These are phyloP conservation scores for Calocybe cyanea DNA, from an alignment of 768 basidiomycete species.

Conservation along the genomic window DNA sequence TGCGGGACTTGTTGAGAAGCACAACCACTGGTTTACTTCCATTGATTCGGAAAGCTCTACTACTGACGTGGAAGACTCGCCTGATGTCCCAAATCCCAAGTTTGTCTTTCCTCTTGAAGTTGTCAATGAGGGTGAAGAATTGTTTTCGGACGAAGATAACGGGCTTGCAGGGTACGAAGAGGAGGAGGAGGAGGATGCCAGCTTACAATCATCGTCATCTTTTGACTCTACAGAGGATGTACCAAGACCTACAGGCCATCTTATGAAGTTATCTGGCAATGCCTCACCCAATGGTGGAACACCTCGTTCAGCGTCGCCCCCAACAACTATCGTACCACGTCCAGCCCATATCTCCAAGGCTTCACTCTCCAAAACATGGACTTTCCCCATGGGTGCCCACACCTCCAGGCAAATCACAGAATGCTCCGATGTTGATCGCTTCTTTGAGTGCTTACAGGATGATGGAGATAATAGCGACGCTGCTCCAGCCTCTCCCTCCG, in stretches of 20 bases:
- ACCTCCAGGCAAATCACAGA: slow-evolving; percentile 19
- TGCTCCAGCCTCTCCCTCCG: slow-evolving; percentile 40
- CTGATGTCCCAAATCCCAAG: slow-evolving; percentile 38
- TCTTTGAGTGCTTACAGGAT: slow-evolving; percentile 71
- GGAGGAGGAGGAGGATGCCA: slow-evolving; percentile 55
- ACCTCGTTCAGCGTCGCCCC: slow-evolving; percentile 21
- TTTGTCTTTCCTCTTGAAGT: slow-evolving; percentile 48
- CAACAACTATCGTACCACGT: slow-evolving; percentile 20
- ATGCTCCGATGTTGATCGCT: slow-evolving; percentile 54
- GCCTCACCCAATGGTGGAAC: slow-evolving; percentile 17
- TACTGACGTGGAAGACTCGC: slow-evolving; percentile 62
- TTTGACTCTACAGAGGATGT: slow-evolving; percentile 52
- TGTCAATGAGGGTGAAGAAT: slow-evolving; percentile 52
- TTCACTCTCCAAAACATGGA: slow-evolving; percentile 67
- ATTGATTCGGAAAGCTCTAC: slow-evolving; percentile 61
- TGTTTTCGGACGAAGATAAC: slow-evolving; percentile 47
- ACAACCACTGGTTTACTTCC: slow-evolving; percentile 53
- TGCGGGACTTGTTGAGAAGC: slow-evolving; percentile 28
- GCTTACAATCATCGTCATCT: slow-evolving; percentile 49
- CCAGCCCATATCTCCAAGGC: slow-evolving; percentile 27
- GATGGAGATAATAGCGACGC: slow-evolving; percentile 32
- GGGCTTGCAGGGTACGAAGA: slow-evolving; percentile 68
- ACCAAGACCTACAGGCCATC: slow-evolving; percentile 25
- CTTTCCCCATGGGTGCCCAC: slow-evolving; percentile 46
- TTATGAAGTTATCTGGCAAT: slow-evolving; percentile 20